Evolutionary conservation across 1,284 basidiomycete genomes (phyloP).

Genomic region (Cryptococcus sp.): DNA sequence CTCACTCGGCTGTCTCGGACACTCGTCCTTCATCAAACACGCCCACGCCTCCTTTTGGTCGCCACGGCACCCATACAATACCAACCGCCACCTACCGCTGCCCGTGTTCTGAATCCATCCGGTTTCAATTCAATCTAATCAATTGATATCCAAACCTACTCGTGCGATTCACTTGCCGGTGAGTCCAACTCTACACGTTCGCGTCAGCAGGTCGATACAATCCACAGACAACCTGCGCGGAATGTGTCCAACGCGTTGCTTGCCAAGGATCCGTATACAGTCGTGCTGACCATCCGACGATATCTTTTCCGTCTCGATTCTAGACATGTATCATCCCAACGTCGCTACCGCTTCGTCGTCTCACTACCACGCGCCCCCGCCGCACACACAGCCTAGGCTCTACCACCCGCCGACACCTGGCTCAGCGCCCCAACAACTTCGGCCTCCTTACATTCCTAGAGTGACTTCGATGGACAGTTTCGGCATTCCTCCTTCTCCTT

Average conservation of each 20-base stretch:
- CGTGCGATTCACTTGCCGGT: not conserved
- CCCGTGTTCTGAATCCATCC: no score
- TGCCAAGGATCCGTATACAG: not conserved
- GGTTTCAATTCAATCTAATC: not conserved
- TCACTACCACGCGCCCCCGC: conserved; percentile 5
- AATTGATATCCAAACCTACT: not conserved
- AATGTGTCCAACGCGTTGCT: not conserved
- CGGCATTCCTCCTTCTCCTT: conserved; percentile 14
- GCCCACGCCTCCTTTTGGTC: not conserved
- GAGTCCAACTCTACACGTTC: not conserved
- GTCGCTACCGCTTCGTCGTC: conserved; percentile 2
- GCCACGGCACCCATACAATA: not conserved
- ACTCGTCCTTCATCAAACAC: not conserved
- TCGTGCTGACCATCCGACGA: not conserved
- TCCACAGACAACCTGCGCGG: not conserved
- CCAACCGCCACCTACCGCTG: not conserved
- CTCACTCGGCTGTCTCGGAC: conserved; percentile 8
- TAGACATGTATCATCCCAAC: conserved; percentile 20
- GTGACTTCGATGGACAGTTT: conserved; percentile 20
- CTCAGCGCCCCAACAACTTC: conserved; percentile 3
- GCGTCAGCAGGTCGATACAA: not conserved
- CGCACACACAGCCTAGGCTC: conserved; percentile 11
- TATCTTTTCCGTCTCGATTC: not conserved
- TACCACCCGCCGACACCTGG: conserved; percentile 15
- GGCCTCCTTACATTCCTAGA: conserved; percentile 7